These are phyloP conservation scores for Stemphylium lycopersici DNA, from an alignment of 2,329 filamentous ascomycete species.

Conservation along the genomic window DNA sequence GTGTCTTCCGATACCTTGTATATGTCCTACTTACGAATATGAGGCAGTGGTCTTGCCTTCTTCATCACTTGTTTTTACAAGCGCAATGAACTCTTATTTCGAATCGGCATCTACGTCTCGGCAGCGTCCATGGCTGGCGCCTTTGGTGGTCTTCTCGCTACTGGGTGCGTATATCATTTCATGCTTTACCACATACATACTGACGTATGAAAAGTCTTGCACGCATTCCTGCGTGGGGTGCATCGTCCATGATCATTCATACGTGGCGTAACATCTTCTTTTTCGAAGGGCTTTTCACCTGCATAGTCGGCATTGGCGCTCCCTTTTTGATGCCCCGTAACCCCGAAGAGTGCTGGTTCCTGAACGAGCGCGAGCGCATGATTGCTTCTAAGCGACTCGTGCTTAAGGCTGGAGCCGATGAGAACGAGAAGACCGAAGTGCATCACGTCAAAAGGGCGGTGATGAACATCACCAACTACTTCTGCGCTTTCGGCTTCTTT, in stretches of 20 bases:
- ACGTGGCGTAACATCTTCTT: slow-evolving; percentile 63
- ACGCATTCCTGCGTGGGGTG: slow-evolving; percentile 60
- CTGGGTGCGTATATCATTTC: slow-evolving; percentile 49
- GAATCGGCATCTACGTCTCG: slow-evolving; percentile 63
- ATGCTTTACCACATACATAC: not conserved
- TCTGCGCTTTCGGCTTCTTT: slow-evolving; percentile 65
- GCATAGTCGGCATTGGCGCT: slow-evolving; percentile 55
- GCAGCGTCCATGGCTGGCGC: slow-evolving; percentile 62
- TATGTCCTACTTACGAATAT: slow-evolving; percentile 5
- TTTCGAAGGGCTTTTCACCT: slow-evolving; percentile 65
- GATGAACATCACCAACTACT: slow-evolving; percentile 64
- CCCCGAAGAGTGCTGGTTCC: slow-evolving; percentile 57
- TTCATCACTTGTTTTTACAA: slow-evolving; percentile 64
- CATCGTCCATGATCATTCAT: slow-evolving; percentile 51
- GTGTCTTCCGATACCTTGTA: slow-evolving; percentile 6
- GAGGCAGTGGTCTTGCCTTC: slow-evolving; percentile 58
- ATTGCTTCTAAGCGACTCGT: slow-evolving; percentile 61
- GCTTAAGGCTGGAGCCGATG: slow-evolving; percentile 55
- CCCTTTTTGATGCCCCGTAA: slow-evolving; percentile 60
- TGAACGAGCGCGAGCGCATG: slow-evolving; percentile 60
- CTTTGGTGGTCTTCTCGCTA: slow-evolving; percentile 64
- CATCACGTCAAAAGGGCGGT: slow-evolving; percentile 60
- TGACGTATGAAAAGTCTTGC: slow-evolving; percentile 29
- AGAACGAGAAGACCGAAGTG: slow-evolving; percentile 56
- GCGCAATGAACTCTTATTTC: slow-evolving; percentile 61